A percentile compares a stretch with the other conserved stretches of the same genome.
phyloP scores from a whole-genome alignment of 371 early-diverging fungal genomes.

The Mortierella sp. region DNA sequence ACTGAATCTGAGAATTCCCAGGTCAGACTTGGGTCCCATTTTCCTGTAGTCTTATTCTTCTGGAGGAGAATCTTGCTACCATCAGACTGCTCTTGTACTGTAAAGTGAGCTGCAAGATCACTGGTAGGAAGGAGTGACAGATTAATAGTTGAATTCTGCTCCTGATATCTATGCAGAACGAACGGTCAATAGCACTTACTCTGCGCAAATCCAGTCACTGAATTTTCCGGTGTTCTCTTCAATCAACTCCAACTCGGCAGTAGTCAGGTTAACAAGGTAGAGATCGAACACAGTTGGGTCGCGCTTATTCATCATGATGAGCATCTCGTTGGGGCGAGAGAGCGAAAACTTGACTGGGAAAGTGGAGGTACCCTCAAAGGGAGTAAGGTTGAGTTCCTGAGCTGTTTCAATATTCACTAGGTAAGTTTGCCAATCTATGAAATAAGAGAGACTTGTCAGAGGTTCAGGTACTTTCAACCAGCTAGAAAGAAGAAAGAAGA shows the following conservation, averaged over 20 bases:
- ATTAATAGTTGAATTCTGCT: neutral
- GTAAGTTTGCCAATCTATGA: slow-evolving; percentile 12
- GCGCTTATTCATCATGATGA: slow-evolving; percentile 24
- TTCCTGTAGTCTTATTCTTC: slow-evolving; percentile 12
- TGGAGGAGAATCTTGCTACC: slow-evolving; percentile 6
- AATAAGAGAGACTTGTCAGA: neutral
- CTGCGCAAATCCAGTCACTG: neutral
- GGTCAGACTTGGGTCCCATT: slow-evolving; percentile 8
- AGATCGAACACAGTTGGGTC: slow-evolving; percentile 23
- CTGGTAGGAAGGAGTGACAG: neutral
- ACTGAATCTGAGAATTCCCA: slow-evolving; percentile 6
- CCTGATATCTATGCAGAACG: neutral
- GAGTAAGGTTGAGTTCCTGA: slow-evolving; percentile 10
- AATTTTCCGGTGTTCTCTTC: slow-evolving; percentile 5
- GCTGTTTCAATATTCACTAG: slow-evolving; percentile 5
- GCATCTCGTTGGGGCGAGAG: slow-evolving; percentile 5
- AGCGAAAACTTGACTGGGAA: slow-evolving; percentile 1
- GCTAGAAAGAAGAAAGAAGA: neutral
- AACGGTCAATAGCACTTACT: neutral
- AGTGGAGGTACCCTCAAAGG: slow-evolving; percentile 9
- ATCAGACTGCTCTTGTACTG: slow-evolving; percentile 2
- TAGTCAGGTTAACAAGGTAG: slow-evolving; percentile 3
- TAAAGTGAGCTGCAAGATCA: slow-evolving; percentile 1
- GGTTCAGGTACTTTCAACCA: too few species aligned
- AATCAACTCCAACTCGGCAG: slow-evolving; percentile 15